Evolutionary conservation across 2,329 filamentous ascomycete genomes (phyloP).

Genomic region (Penicillium italicum): DNA sequence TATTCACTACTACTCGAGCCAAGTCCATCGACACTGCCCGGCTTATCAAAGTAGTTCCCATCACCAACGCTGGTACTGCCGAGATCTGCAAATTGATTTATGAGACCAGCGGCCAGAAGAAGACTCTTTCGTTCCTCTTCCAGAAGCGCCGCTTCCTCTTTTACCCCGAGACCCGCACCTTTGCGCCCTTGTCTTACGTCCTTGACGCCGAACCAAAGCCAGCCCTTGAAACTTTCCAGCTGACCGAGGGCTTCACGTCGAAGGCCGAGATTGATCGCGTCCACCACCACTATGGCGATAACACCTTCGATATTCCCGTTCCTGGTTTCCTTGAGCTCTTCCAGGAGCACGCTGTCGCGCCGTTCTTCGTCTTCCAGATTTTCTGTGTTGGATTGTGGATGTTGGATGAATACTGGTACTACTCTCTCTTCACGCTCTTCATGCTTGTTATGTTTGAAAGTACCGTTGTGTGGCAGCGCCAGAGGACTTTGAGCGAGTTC

Average conservation of each 20-base stretch:
- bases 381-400: conserved; percentile 99
- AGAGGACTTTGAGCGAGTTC: conserved; percentile 93
- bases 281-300: conserved; percentile 89
- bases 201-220: conserved; percentile 86
- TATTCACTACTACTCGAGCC: conserved; percentile 74
- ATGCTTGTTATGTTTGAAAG: conserved; percentile 98
- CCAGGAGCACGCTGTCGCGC: conserved; percentile 96
- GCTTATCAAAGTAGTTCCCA: conserved; percentile 88
- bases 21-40: conserved; percentile 68
- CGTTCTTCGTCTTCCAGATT: conserved; percentile 98
- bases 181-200: conserved; percentile 75
- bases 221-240: conserved; percentile 71
- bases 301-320: conserved; percentile 96
- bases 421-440: conserved; percentile 96
- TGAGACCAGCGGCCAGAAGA: conserved; percentile 71
- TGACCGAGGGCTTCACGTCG: conserved; percentile 69
- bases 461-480: conserved; percentile 97
- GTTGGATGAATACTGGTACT: conserved; percentile 99
- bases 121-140: conserved; percentile 84
- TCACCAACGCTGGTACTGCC: conserved; percentile 80
- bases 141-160: conserved; percentile 97
- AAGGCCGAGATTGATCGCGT: conserved; percentile 73
- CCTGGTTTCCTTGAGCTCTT: conserved; percentile 94
- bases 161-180: conserved; percentile 65
- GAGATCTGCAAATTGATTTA: conserved; percentile 81